Evolutionary conservation across 2,329 filamentous ascomycete species (phyloP), one percentile per base, ranked within the genome.

Genomic region (Aspergillus glaucus): DNA sequence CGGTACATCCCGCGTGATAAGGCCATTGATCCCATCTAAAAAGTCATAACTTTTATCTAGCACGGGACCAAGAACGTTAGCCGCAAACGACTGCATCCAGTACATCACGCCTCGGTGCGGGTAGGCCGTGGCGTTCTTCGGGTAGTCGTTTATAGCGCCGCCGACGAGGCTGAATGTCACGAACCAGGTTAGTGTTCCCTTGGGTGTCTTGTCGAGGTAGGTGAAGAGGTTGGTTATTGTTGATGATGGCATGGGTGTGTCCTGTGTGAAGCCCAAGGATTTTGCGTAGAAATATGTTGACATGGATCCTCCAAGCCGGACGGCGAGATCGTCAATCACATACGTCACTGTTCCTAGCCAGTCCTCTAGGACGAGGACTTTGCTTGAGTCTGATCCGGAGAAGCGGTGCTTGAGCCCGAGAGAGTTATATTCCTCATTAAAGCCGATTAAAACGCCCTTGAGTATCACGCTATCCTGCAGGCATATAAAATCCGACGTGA

Each of bases 51-150:
- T 79, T 12, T 64, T 68, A n/a, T 68, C 52, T 1, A 68, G 70
- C 12, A 83, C 53, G 1, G 55, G 59, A 1, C 65, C 65, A 0
- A 72, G 66, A 0, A 79, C 56, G 15, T 76, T 78, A 41, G 84
- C 59, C 7, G 73, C 79, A 58, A 85, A 85, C 0, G 77, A 79
- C 59, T 86, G 80, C 59, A 82, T 77, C 68, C 82, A 84, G 65
- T 85, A 77, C 37, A 84, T 56, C 53, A 80, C 80, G 68, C 86
- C 79, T 42, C 84, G 77, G 58, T 86, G 82, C 0, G 78, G 75
- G 57, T 83, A 86, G 6, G 81, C 77, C 0, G 82, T 84, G 10
- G 76, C 76, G 54, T 82, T 72, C 51, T 64, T 62, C 0, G 80
- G 66, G 1, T 79, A 68, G 50, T 85, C 80, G 55, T 73, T 76